Base-by-base conservation (phyloP, 768 basidiomycete species). In the Tylopilus balloui region DNA sequence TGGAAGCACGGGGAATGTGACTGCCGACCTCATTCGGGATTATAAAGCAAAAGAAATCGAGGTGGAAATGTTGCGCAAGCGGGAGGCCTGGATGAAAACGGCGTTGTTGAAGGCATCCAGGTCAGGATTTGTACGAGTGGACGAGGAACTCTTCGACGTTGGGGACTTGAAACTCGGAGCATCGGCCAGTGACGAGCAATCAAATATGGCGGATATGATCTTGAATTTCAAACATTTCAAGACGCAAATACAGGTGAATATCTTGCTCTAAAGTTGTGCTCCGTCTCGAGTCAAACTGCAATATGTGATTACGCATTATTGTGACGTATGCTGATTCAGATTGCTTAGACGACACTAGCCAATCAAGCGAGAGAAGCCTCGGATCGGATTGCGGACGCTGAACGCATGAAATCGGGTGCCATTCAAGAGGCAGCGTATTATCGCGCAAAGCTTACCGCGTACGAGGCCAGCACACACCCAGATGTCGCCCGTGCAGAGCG, bases 381-480 rank as follows among this genome's bases (percentile, higher is more conserved):
- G 3, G 84, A 89, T 36, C 84, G 83, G 34, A 67, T 96, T 10
- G 75, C 80, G 4, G 88, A 92, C 45, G 86, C 89, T 0, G 91
- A 94, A 54, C 80, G 87, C 43, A 69, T 83, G 54, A 85, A 86
- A 53, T 66, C 76, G 7, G 84, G 80, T 36, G 96, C 96, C 1
- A 70, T 88, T 8, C 91, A 98, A 67, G 96, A 99, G 69, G 88
- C 94, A 3, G 91, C 93, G 1, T 97, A 88, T 71, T 96, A 93
- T 65, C 90, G 94, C 42, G 90, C 94, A 40, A 97, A 98, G 70
- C 73, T 95, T n/a, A 78, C 83, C 3, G 92, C 95, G 0, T 69
- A 91, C 43, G 96, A 98, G 64, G 70, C 78, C 1, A 75, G 78
- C 37, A 78, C 81, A 15, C 78, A 84, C 10, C 62, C 70, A 6